Conservation (phyloP, 2,329 filamentous ascomycete genomes). For the Aspergillus unguis region DNA sequence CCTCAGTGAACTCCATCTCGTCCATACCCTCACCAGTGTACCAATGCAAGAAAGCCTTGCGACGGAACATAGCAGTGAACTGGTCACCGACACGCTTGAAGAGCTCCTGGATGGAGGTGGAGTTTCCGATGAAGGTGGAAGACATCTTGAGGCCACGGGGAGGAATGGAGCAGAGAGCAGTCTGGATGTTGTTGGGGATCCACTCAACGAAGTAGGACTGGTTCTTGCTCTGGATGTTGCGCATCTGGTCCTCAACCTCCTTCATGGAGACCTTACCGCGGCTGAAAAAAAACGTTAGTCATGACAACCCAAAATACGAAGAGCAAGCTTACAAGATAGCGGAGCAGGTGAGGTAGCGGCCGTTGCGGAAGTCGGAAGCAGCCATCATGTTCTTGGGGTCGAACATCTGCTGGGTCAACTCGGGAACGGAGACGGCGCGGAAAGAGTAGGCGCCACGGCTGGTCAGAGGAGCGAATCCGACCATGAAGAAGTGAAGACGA, state of each 20-base stretch:
- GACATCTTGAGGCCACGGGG: constrained; percentile 99
- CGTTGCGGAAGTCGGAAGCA: constrained; percentile 99
- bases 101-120: constrained; percentile 98
- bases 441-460: constrained; percentile 89
- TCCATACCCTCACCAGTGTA: constrained; percentile 99
- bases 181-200: constrained; percentile 99
- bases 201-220: constrained; percentile 99
- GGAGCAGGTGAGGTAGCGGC: constrained; percentile 98
- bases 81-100: constrained; percentile 99
- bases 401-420: constrained; percentile 99
- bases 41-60: constrained; percentile 99
- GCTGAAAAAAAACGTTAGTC: constrained; percentile 45
- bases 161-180: constrained; percentile 96
- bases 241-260: constrained; percentile 99
- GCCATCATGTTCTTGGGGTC: constrained; percentile 99
- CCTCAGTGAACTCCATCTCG: constrained; percentile 99
- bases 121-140: constrained; percentile 98
- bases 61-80: constrained; percentile 99
- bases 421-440: constrained; percentile 94
- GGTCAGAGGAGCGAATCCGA: constrained; percentile 97
- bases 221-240: constrained; percentile 99
- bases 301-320: background rate
- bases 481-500: constrained; percentile 99
- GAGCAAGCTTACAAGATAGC: constrained; percentile 73
- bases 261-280: constrained; percentile 99